Base-by-base conservation (phyloP, 2,329 filamentous ascomycete species). In the Fusarium sp. region DNA sequence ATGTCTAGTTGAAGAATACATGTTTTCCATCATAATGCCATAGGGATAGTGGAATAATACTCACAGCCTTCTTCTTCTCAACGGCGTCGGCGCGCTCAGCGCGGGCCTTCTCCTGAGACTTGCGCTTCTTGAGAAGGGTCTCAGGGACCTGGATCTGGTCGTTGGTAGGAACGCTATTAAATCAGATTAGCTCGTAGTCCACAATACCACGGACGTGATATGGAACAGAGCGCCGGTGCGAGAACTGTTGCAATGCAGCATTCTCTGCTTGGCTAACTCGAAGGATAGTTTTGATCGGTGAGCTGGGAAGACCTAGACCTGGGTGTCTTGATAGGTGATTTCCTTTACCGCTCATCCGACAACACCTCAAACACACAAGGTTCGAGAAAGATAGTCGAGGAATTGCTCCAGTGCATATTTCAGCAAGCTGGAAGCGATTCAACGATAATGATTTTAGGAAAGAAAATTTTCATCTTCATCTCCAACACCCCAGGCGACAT, bases 101-200 rank as follows among this genome's bases (percentile, higher is more conserved):
- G 80, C 93, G 91, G 79, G 93, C 93, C 89, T 97, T 97, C 89
- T 99, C 95, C 85, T 97, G 94, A 81, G 88, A 92, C 93, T 99
- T 99, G 86, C 95, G 92, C 92, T 99, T 99, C 91, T 99, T 99
- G 81, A 99, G 88, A 77, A 99, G 92, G 75, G 95, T 99, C 92
- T 99, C 95, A 73, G 95, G 95, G 78, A 98, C 92, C 80, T 98
- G 86, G 80, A 99, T 88, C 81, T 98, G 91, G 81, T 97, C 92
- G 82, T 93, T 83, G 80, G 93, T 96, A 72, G 95, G 92, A 77
- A 97, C 91, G 61, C 53, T 65, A 82, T 88, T 83, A 69, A 72
- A 63, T 87, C 79, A 92, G 88, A 90, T 92, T 88, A 91, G 89
- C 91, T 88, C 87, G 85, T 85, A 83, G 83, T 86, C 85, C 88